These are phyloP conservation scores for Boletus sp. DNA, from an alignment of 1,284 basidiomycete genomes.

Conservation along the genomic window DNA sequence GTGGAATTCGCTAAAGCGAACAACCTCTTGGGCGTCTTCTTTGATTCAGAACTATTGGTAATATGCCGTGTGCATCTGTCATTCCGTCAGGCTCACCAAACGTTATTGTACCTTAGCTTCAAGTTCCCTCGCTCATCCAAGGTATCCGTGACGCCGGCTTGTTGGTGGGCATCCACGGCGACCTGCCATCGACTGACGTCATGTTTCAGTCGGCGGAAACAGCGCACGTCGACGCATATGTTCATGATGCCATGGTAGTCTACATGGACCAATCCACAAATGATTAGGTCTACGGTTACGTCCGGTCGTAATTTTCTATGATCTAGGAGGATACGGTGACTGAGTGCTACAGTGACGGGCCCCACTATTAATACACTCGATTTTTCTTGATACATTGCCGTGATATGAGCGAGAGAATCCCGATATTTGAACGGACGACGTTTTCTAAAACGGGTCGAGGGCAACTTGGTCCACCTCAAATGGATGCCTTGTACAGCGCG, in stretches of 20 bases:
- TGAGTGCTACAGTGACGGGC: conserved; percentile 10
- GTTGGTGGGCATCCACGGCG: conserved; percentile 77
- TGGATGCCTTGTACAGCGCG: conserved; percentile 63
- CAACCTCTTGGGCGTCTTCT: conserved; percentile 90
- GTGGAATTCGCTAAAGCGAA: conserved; percentile 94
- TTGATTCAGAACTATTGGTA: conserved; percentile 87
- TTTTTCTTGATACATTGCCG: conserved; percentile 28
- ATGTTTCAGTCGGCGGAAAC: conserved; percentile 44
- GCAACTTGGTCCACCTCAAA: conserved; percentile 36
- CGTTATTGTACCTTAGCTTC: conserved; percentile 39
- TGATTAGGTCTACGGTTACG: conserved; percentile 38
- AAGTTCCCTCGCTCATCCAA: conserved; percentile 81
- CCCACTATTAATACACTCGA: conserved; percentile 18
- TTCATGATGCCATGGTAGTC: conserved; percentile 57
- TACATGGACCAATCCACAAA: conserved; percentile 60
- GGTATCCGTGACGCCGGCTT: conserved; percentile 88
- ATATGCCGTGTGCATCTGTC: conserved; percentile 23
- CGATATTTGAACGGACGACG: conserved; percentile 6
- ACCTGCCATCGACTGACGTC: conserved; percentile 42
- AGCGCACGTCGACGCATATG: conserved; percentile 59
- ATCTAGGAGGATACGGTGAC: conserved; percentile 27
- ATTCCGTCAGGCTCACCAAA: conserved; percentile 15
- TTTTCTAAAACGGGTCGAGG: conserved; percentile 4
- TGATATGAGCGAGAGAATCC: conserved; percentile 23
- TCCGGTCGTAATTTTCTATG: conserved; percentile 19